These are phyloP conservation scores for Coriaria nepalensis DNA, from an alignment of 306 rosid genomes.

Conservation along the genomic window DNA sequence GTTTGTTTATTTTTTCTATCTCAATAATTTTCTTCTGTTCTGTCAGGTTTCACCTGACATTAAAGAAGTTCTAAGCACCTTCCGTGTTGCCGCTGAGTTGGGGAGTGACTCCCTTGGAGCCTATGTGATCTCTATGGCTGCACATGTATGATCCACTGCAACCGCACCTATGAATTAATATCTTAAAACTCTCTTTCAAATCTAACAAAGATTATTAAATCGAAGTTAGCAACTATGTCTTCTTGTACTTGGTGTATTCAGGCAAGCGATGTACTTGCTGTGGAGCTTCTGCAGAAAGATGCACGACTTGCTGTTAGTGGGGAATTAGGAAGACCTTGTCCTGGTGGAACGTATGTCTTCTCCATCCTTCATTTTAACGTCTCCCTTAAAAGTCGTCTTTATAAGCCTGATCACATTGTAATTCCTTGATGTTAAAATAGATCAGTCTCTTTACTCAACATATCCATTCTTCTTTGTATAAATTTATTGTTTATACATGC, in stretches of 20 bases:
- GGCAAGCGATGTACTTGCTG: slow-evolving; percentile 97
- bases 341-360: slow-evolving; percentile 78
- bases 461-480: background rate
- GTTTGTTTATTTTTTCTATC: background rate
- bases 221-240: slow-evolving; percentile 1
- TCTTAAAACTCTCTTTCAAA: background rate
- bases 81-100: slow-evolving; percentile 71
- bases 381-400: slow-evolving; percentile 10
- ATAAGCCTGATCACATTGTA: too few species aligned
- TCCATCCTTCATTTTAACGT: slow-evolving; percentile 2
- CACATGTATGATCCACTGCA: slow-evolving; percentile 40
- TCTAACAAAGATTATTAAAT: background rate
- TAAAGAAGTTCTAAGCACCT: slow-evolving; percentile 73
- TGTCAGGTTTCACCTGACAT: slow-evolving; percentile 69
- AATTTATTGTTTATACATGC: background rate
- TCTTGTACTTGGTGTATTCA: slow-evolving; percentile 21
- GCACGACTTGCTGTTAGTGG: slow-evolving; percentile 79
- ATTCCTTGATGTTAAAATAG: slow-evolving; percentile 3
- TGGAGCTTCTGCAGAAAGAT: slow-evolving; percentile 92
- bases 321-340: slow-evolving; percentile 69
- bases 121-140: slow-evolving; percentile 95
- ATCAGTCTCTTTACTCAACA: background rate
- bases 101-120: slow-evolving; percentile 88
- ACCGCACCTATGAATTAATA: slow-evolving; percentile 2
- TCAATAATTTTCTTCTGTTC: background rate